phyloP scores from a whole-genome alignment of 306 rosid genomes.

The Trifolium dubium region DNA sequence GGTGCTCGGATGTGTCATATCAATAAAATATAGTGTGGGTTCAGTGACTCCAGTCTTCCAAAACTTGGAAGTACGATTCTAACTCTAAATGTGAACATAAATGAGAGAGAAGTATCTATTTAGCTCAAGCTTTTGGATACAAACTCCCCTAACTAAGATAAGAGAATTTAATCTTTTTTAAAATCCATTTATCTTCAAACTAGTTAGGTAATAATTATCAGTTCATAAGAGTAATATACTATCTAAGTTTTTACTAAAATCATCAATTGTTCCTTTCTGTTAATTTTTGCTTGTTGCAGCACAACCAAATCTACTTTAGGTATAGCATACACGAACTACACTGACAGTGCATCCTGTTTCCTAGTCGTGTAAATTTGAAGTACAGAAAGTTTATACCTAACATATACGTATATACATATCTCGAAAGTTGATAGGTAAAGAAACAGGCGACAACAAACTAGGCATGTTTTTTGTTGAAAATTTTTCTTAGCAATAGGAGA shows the following conservation, averaged over 20 bases:
- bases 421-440: slow-evolving; percentile 20
- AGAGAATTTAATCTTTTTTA: neutral
- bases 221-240: neutral
- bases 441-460: slow-evolving; percentile 3
- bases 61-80: slow-evolving; percentile 5
- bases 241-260: slow-evolving; percentile 4
- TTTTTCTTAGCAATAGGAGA: slow-evolving; percentile 14
- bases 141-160: slow-evolving; percentile 14
- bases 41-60: slow-evolving; percentile 9
- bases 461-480: slow-evolving; percentile 24
- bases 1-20: slow-evolving; percentile 13
- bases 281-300: neutral
- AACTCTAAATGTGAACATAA: neutral
- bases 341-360: neutral
- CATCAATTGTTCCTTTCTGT: neutral
- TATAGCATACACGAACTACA: neutral
- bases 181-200: slow-evolving; percentile 7
- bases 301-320: slow-evolving; percentile 2
- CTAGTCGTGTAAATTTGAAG: slow-evolving; percentile 1
- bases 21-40: slow-evolving; percentile 14
- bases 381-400: slow-evolving; percentile 15
- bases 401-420: slow-evolving; percentile 21
- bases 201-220: slow-evolving; percentile 8
- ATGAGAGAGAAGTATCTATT: neutral
- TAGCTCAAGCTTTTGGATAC: slow-evolving; percentile 26